These are phyloP conservation scores for Ganoderma meredithae DNA, from an alignment of 1,284 basidiomycete species.

Conservation along the genomic window DNA sequence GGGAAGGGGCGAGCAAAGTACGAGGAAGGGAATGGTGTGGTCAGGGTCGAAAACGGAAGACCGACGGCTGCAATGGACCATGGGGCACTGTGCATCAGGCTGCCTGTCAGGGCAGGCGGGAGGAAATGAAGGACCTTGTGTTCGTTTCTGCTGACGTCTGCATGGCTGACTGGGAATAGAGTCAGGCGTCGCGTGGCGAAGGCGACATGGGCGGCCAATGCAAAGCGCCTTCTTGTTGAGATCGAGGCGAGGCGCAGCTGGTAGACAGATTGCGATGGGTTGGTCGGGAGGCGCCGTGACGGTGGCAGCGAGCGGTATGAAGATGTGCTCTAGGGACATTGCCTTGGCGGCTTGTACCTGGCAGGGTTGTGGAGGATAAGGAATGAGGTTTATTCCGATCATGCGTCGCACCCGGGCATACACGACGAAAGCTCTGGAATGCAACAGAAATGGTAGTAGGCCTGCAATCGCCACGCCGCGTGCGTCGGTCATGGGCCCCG, in stretches of 20 bases:
- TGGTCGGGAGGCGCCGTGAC: not conserved
- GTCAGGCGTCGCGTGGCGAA: not conserved
- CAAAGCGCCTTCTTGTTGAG: not conserved
- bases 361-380: not conserved
- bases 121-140: constrained; percentile 4
- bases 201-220: not conserved
- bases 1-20: constrained; percentile 6
- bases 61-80: not conserved
- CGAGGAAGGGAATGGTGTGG: not conserved
- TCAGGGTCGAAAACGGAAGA: not conserved
- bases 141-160: not conserved
- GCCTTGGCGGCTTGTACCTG: not conserved
- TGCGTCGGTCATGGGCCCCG: not conserved
- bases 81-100: not conserved
- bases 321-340: not conserved
- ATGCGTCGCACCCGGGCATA: not conserved
- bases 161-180: not conserved
- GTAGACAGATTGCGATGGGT: not conserved
- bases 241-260: not conserved
- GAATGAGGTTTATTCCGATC: not conserved
- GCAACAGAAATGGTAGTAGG: not conserved
- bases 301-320: not conserved
- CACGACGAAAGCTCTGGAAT: not conserved
- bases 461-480: not conserved
- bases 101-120: not conserved